Evolutionary conservation across 306 rosid genomes (phyloP), one percentile per base, ranked within the genome.

Genomic region (Sicyos baderoa): DNA sequence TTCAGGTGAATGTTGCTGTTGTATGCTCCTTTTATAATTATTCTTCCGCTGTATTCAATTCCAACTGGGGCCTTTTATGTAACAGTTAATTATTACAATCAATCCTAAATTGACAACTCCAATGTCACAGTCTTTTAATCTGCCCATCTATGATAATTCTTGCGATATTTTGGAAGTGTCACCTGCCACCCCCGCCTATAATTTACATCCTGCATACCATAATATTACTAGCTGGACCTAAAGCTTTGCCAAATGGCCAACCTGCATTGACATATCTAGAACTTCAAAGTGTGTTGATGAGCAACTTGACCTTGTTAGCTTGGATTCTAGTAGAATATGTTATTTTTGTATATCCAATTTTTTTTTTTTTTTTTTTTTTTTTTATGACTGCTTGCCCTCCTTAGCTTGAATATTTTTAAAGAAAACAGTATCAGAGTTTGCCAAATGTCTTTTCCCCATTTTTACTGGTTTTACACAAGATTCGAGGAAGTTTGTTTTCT

Each of bases 1-100:
- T 93, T 93, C 85, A 82, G 97, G 99, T 90, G 84, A 70, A 71
- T 44, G 8, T 58, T 17, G 23, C 45, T 68, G 54, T 72, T 67
- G 69, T 59, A 32, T 3, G 22, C 44, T 60, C 15, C 18, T 60
- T 60, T 60, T 35, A 1, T 58, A 57, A 57, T 25, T 57, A 57
- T 57, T 10, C 42, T 57, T 57, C 6, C 12, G 16, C 22, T 55
- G 60, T 55, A 55, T 2, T 55, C 17, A 56, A 56, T 14, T 58
- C 21, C 64, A 58, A 27, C 27, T 58, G 44, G 64, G 44, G 29
- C 44, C 19, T 58, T 27, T 58, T 7, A 14, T 15, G 64, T 15
- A 25, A 15, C 40, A 22, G 12, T 5, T 55, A 13, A 23, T 12
- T 57, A 57, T 0, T 57, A 57, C 40, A 27, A 6, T 58, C 29